These are phyloP conservation scores for Cladosporium oxysporum DNA, from an alignment of 2,329 filamentous ascomycete genomes.

Conservation along the genomic window DNA sequence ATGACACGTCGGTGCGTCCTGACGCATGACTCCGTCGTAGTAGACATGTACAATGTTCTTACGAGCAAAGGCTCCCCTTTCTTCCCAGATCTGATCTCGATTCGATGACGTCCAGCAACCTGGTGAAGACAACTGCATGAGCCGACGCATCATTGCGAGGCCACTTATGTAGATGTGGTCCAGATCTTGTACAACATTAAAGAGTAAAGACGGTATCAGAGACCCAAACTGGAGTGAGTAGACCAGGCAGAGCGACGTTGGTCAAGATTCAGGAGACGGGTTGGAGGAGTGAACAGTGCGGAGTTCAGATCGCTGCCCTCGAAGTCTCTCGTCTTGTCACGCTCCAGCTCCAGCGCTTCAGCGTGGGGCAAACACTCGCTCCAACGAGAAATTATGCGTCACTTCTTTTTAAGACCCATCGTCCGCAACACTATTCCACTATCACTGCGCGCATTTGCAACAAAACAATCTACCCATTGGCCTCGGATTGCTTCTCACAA, in stretches of 20 bases:
- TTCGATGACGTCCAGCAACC: background rate
- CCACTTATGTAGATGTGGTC: background rate
- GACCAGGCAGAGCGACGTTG: background rate
- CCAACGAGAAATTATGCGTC: conserved; percentile 9
- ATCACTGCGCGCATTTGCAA: conserved; percentile 7
- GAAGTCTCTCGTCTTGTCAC: background rate
- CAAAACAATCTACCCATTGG: conserved; percentile 1
- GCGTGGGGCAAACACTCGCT: conserved; percentile 9
- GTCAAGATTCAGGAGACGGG: background rate
- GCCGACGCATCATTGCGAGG: background rate
- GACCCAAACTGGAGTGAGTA: background rate
- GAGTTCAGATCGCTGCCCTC: background rate
- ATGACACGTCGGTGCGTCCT: background rate
- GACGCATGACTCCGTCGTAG: background rate
- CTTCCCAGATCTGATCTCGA: background rate
- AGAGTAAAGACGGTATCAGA: background rate
- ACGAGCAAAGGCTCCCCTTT: background rate
- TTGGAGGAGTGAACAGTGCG: conserved; percentile 2
- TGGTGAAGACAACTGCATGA: background rate
- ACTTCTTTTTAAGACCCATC: conserved; percentile 5
- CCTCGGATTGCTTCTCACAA: conserved; percentile 2
- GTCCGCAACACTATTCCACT: conserved; percentile 10
- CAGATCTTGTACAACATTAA: background rate
- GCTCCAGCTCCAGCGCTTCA: background rate
- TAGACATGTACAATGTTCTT: background rate